Base-by-base conservation (phyloP, 1,284 basidiomycete genomes). In the Phlebopus sp. region DNA sequence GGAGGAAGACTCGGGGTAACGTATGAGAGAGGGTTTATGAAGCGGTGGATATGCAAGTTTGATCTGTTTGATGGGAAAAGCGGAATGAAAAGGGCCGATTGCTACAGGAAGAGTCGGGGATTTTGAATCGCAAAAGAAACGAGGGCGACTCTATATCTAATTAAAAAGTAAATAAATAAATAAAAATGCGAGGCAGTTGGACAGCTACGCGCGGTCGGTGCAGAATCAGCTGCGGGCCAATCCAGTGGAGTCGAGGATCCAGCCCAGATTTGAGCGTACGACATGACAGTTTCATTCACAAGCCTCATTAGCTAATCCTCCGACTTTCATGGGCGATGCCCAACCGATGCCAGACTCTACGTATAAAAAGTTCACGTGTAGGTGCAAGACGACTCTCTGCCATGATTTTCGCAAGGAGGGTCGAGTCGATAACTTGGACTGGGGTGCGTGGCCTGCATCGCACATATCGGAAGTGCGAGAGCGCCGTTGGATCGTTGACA, bases 231-330 rank as follows among this genome's bases (percentile, higher is more conserved):
- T 55, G 64, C 64, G 64, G 60, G 50, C 27, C 8, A 23, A 23
- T 23, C 10, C 25, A 5, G 25, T 5, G 25, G 8, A 25, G 5
- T 25, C 25, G 25, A 25, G 5, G 25, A 25, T 25, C 25, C 25
- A n/a, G n/a, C n/a, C n/a, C n/a, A n/a, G n/a, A n/a, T n/a, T n/a
- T n/a, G n/a, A n/a, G n/a, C 25, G 25, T 32, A 19, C 18, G 35
- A 25, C 9, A 43, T 34, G 19, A 4, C 21, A 23, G 4, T 23
- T 6, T 6, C 30, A 18, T 57, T 61, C 54, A 47, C 53, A 63
- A 51, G 59, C 37, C 32, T 8, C 25, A 59, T 63, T 63, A 66
- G 51, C 42, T 66, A 64, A 63, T 59, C 58, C 27, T 66, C 64
- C 60, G 63, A 57, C 34, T 10, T 50, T 11, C 13, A 54, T 54